A percentile compares a stretch with the other conserved stretches of the same genome.
Conservation (phyloP, 139 green algal genomes). For the Mesotaenium endlicherianum region DNA sequence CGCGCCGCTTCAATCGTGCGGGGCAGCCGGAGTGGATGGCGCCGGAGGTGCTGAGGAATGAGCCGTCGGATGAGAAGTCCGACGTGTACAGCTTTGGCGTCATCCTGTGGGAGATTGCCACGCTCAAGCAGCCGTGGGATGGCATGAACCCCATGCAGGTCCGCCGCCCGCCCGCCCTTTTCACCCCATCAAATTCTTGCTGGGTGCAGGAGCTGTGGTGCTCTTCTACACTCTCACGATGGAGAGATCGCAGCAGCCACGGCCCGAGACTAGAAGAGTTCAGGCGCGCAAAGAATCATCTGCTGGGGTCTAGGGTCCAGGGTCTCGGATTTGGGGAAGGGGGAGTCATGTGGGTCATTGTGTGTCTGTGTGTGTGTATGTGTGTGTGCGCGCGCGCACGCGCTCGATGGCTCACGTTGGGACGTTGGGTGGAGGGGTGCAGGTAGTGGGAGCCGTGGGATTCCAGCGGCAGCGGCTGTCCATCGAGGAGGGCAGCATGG, state of each 20-base stretch:
- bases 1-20: no score
- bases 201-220: no score
- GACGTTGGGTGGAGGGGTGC: constrained; percentile 15
- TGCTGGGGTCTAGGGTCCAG: no score
- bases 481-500: constrained; percentile 68
- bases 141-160: constrained; percentile 64
- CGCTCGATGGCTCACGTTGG: neutral
- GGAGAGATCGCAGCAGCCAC: no score
- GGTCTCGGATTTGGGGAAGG: no score
- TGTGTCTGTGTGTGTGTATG: no score
- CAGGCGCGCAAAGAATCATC: no score
- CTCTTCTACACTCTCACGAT: no score
- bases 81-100: constrained; percentile 85
- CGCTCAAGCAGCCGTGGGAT: constrained; percentile 78
- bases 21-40: constrained; percentile 87
- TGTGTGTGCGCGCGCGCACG: neutral
- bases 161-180: neutral
- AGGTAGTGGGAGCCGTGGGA: constrained; percentile 86
- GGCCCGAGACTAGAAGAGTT: no score
- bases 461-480: constrained; percentile 71
- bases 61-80: constrained; percentile 76
- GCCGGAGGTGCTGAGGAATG: constrained; percentile 61
- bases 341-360: no score
- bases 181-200: neutral
- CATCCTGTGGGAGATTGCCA: constrained; percentile 90